Evolutionary conservation across 805 yeast species (phyloP), one percentile per base, ranked within the genome.

Genomic region (Wickerhamomyces chambardii): DNA sequence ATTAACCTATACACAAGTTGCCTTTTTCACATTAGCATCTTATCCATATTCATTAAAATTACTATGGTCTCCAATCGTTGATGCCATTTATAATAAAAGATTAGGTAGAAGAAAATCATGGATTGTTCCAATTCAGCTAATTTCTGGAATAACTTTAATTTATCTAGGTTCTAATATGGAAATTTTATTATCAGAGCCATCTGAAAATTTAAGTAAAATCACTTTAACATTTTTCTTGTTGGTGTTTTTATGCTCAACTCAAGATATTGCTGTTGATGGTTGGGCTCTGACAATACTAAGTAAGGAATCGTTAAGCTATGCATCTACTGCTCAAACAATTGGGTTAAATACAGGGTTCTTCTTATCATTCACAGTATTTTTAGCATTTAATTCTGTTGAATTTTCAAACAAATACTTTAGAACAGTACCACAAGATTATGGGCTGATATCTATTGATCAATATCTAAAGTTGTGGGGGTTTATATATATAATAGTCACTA

Each of bases 241-340:
- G 39, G 92, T 92, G 24, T 73, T 90, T 38, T 66, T 89, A 40
- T 89, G 97, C 61, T 97, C 97, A 1, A 90, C 98, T 0, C 98
- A 92, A 58, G 98, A 92, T 55, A 92, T 92, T 37, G 97, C 98
- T 1, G 98, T 92, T 17, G 98, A 92, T 61, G 97, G 98, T 10
- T 92, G 98, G 98, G 97, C 97, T 0, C 63, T 92, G 50, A 92
- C 96, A 2, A 76, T 90, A 28, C 64, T 92, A 35, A 76, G 89
- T 15, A 77, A 78, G 18, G 74, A 73, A 19, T 81, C 94, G 12
- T 65, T 92, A 41, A 78, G 94, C 15, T 92, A 77, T 62, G 97
- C 98, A 0, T 84, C 95, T 5, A 92, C 98, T 0, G 98, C 98
- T 0, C 98, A 92, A 59, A 92, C 98, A 0, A 75, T 92, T 31